A percentile compares a stretch with the other conserved stretches of the same genome.
Conservation (phyloP, 2,329 filamentous ascomycete species). For the Penicillium expansum region DNA sequence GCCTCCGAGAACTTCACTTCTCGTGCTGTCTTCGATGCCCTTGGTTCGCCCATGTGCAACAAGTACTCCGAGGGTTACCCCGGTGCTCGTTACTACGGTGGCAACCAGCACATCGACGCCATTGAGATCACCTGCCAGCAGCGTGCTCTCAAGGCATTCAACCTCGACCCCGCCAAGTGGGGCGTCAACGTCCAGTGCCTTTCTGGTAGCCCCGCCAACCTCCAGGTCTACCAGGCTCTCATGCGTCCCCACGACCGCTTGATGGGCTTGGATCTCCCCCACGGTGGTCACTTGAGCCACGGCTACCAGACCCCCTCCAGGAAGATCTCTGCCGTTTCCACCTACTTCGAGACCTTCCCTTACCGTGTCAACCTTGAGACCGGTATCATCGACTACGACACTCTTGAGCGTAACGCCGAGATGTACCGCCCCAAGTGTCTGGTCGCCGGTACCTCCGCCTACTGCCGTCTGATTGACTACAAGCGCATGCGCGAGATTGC, state of each 20-base stretch:
- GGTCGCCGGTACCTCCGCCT: constrained; percentile 90
- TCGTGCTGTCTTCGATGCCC: constrained; percentile 93
- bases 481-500: constrained; percentile 84
- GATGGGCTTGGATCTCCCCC: constrained; percentile 95
- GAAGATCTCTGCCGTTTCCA: constrained; percentile 97
- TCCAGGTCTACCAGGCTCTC: constrained; percentile 96
- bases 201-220: constrained; percentile 89
- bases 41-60: constrained; percentile 94
- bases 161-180: constrained; percentile 84
- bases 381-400: constrained; percentile 91
- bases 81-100: constrained; percentile 97
- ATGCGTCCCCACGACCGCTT: constrained; percentile 90
- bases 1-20: constrained; percentile 99
- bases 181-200: constrained; percentile 98
- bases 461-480: constrained; percentile 95
- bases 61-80: constrained; percentile 99
- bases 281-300: constrained; percentile 93
- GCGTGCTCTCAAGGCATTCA: constrained; percentile 88
- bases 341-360: constrained; percentile 97
- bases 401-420: constrained; percentile 79
- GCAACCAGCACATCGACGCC: constrained; percentile 97
- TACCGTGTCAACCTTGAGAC: constrained; percentile 89
- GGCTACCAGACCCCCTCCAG: constrained; percentile 93
- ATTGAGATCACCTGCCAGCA: constrained; percentile 94
- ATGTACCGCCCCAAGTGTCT: constrained; percentile 95